A percentile compares a stretch with the other conserved stretches of the same genome.
phyloP scores from a whole-genome alignment of 257 asterid species.

The Salvia hispanica region DNA sequence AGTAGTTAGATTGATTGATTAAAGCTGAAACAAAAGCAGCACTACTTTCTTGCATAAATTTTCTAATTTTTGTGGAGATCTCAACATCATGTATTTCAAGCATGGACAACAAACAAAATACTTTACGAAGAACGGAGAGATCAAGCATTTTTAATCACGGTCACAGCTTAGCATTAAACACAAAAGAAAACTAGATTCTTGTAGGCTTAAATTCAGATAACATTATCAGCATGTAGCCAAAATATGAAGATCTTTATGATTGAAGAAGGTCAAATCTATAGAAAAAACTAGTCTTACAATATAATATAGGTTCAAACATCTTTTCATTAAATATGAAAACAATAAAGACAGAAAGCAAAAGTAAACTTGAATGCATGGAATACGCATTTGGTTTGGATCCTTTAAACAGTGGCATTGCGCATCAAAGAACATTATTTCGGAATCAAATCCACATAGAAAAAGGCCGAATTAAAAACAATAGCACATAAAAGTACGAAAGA shows the following conservation, averaged over 20 bases:
- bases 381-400: constrained; percentile 5
- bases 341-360: neutral
- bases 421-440: constrained; percentile 21
- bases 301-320: too few species aligned
- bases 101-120: constrained; percentile 19
- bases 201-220: neutral
- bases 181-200: neutral
- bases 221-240: neutral
- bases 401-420: neutral
- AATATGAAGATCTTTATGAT: neutral
- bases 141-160: neutral
- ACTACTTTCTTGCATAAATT: too few species aligned
- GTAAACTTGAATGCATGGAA: constrained; percentile 7
- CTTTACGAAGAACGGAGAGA: too few species aligned
- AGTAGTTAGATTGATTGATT: neutral
- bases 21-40: constrained; percentile 20
- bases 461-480: neutral
- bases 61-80: too few species aligned
- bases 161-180: neutral
- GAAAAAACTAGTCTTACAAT: too few species aligned
- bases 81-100: neutral
- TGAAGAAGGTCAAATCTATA: neutral
- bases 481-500: neutral
- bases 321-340: neutral
- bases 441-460: constrained; percentile 33